Evolutionary conservation across 371 early-diverging fungal species (phyloP).

Genomic region (Syncephalastrum racemosum): DNA sequence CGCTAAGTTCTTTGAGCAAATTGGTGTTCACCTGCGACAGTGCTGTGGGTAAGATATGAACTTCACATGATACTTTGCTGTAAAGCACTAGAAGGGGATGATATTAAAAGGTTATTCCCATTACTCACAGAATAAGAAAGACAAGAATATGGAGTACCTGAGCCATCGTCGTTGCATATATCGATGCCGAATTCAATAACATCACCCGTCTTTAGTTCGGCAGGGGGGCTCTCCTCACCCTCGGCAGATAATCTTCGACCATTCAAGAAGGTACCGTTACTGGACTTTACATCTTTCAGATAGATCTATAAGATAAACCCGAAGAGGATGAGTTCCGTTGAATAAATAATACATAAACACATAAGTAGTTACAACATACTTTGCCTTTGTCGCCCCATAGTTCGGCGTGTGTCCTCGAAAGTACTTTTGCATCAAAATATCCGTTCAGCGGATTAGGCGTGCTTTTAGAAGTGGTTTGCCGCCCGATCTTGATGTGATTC

Average conservation of each 20-base stretch:
- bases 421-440: conserved; percentile 86
- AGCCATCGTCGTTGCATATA: conserved; percentile 67
- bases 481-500: conserved; percentile 65
- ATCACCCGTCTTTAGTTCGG: conserved; percentile 65
- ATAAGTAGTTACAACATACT: conserved; percentile 51
- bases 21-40: conserved; percentile 39
- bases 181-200: conserved; percentile 88
- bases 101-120: neutral
- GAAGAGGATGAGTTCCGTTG: neutral
- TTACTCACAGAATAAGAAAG: neutral
- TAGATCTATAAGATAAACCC: conserved; percentile 43
- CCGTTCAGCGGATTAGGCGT: conserved; percentile 71
- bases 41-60: conserved; percentile 42
- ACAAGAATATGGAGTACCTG: conserved; percentile 19
- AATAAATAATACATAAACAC: neutral
- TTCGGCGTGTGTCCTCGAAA: conserved; percentile 84
- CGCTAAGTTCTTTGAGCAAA: conserved; percentile 26
- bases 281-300: conserved; percentile 79
- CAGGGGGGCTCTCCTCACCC: conserved; percentile 61
- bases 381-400: conserved; percentile 71
- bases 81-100: conserved; percentile 55
- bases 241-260: conserved; percentile 72
- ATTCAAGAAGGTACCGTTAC: conserved; percentile 90
- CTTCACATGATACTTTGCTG: conserved; percentile 67
- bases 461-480: conserved; percentile 70